Base-by-base conservation (phyloP, 129 eudicot species). In the Solidago caesia region DNA sequence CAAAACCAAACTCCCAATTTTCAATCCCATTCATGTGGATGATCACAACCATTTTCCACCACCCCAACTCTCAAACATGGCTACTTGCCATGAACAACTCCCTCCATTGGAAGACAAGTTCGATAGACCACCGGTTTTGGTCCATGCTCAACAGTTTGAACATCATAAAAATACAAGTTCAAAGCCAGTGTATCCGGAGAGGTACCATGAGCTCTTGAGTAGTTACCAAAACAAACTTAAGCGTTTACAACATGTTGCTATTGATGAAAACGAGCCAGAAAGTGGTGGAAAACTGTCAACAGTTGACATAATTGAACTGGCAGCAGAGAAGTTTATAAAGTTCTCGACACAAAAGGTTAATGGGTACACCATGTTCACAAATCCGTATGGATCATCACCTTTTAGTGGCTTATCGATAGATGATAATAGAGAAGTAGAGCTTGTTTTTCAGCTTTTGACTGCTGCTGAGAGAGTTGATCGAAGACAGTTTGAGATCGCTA, bases 301-400 rank as follows among this genome's bases (percentile, higher is more conserved):
- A n/a, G 89, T 75, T 52, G 87, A 90, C 14, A 84, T 90, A 7
- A 47, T 85, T 44, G 81, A 83, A 71, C 13, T 85, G 47, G 91
- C 92, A 4, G 92, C 89, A 43, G 91, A 87, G 56, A 83, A 83
- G 64, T 87, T 74, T 75, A 85, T 90, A 51, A 82, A 75, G 16
- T 90, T 85, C 59, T 87, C 92, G 4, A 71, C 80, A 43, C 78
- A 77, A 53, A 76, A 21, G 43, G 53, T 59, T 7, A 72, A 85
- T 49, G 86, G 84, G 11, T 71, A 81, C 52, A 76, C 85, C 2
- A 85, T 58, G 81, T 74, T 80, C 27, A 71, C 71, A 44, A 84
- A 85, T 21, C 92, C 96, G 11, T 85, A 90, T 7, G 80, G 83
- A 33, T 83, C 90, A 52, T 81, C 87, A 44, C 79, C 84, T 1